phyloP scores from a whole-genome alignment of 139 green algal species.

The Ulvella scutata region DNA sequence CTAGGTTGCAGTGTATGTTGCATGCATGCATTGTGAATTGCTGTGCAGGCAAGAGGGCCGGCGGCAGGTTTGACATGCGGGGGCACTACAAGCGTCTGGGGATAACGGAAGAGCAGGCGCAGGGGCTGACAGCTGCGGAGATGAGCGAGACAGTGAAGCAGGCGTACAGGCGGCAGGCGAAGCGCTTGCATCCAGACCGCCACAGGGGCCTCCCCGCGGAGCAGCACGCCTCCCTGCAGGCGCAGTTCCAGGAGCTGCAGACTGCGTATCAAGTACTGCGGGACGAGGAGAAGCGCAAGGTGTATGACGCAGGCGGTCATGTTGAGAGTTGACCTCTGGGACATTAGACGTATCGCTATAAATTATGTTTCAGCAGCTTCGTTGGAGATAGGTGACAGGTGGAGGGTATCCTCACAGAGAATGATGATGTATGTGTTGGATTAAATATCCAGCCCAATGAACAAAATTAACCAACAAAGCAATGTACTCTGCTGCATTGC shows the following conservation, averaged over 20 bases:
- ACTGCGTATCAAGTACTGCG: constrained; percentile 16
- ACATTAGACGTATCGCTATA: no score
- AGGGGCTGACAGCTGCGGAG: not conserved
- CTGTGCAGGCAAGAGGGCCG: not conserved
- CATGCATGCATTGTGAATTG: no score
- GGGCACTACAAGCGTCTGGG: not conserved
- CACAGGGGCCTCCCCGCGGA: not conserved
- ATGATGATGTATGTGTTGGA: no score
- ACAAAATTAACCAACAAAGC: no score
- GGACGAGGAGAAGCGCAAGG: constrained; percentile 7
- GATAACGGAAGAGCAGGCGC: not conserved
- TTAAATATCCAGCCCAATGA: no score
- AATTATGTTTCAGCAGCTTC: no score
- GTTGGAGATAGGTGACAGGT: no score
- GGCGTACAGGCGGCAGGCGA: not conserved
- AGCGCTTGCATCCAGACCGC: not conserved
- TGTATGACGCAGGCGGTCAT: constrained; percentile 6
- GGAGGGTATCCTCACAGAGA: no score
- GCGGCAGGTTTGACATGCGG: not conserved
- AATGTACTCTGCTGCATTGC: no score
- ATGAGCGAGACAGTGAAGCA: no score
- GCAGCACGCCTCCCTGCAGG: not conserved
- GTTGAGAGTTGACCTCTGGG: not conserved
- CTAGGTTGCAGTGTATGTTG: no score
- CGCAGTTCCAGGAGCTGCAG: constrained; percentile 12